Base-by-base conservation (phyloP, 306 rosid genomes). In the Cicer arietinum region DNA sequence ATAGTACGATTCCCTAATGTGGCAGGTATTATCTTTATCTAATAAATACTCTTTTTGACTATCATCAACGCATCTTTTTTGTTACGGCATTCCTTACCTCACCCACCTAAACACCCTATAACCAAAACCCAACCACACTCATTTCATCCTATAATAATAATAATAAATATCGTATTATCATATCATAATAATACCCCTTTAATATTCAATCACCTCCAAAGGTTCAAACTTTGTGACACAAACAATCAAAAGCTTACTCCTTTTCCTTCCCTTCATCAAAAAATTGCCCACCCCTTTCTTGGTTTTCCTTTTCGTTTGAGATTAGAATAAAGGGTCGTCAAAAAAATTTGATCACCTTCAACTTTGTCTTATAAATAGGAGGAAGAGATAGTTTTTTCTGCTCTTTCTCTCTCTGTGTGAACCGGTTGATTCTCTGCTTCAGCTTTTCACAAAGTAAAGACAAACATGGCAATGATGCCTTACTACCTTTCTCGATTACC, bases 401-500 rank as follows among this genome's bases (percentile, higher is more conserved):
- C 6, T 73, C 12, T 70, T 1, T 40, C 42, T 53, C 5, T 76
- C 2, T 47, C 13, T 41, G n/a, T 44, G 37, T 30, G 37, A 30
- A 30, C 5, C 37, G 0, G 35, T 51, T 53, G 10, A 53, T 63
- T 78, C 76, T 62, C 22, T 63, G 37, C 41, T 56, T 66, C 57
- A 74, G 5, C 67, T 59, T 71, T 67, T 40, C 80, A 20, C 53
- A 41, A 57, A 79, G 56, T 62, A 60, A 57, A 76, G 67, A 67
- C 52, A 13, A 39, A 68, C 70, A 85, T 86, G 90, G 93, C 86
- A 60, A 82, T 84, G 84, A 88, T 88, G 85, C 85, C 84, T 14
- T 94, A 90, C 85, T 94, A 86, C 64, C 85, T 91, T 70, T 89
- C 83, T 9, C 78, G 94, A 66, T 80, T 90, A 53, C 91, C 98